Evolutionary conservation across 192 early-diverging fungal genomes (phyloP).

Genomic region (Funneliformis geosporum): DNA sequence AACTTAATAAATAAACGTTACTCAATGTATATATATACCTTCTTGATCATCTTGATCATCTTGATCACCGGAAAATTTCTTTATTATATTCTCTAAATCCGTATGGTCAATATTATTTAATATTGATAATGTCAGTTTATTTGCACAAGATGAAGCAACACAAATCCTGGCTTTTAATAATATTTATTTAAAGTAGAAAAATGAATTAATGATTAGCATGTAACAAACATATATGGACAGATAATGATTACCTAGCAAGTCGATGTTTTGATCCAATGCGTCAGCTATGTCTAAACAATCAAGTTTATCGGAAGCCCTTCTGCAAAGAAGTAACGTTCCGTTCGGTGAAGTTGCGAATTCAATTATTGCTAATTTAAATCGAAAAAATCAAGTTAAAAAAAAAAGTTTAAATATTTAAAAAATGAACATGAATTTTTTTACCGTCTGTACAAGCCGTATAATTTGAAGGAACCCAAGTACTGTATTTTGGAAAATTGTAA

Average conservation of each 20-base stretch:
- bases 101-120: slow-evolving; percentile 28
- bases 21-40: background rate
- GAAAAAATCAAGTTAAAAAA: background rate
- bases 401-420: background rate
- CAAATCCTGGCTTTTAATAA: background rate
- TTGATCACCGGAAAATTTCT: background rate
- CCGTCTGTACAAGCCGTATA: background rate
- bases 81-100: slow-evolving; percentile 28
- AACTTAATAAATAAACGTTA: background rate
- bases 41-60: no score
- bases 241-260: background rate
- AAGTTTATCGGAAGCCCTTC: background rate
- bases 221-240: background rate
- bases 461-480: slow-evolving; percentile 1
- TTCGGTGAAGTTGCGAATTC: slow-evolving; percentile 29
- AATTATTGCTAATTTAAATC: slow-evolving; percentile 5
- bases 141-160: background rate
- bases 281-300: slow-evolving; percentile 28
- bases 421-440: background rate
- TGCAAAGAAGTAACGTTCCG: slow-evolving; percentile 9
- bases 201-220: background rate
- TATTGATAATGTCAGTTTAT: slow-evolving; percentile 8
- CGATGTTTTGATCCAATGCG: background rate
- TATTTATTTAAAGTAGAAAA: no score
- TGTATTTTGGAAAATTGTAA: slow-evolving; percentile 2